These are phyloP conservation scores for Acacia melanoxylon DNA, from an alignment of 306 rosid species.

Conservation along the genomic window DNA sequence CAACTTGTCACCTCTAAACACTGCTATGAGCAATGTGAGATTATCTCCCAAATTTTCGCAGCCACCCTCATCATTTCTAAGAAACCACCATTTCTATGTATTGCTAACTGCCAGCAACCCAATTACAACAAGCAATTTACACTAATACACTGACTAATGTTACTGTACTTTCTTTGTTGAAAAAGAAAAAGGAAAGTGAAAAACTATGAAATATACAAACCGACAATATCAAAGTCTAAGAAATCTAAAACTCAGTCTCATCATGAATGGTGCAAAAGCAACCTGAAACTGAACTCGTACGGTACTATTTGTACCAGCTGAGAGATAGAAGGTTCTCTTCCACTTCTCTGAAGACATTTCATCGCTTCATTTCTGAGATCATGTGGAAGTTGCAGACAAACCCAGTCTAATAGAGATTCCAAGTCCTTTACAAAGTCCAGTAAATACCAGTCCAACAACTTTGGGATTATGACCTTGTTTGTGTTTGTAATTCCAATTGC, in stretches of 20 bases:
- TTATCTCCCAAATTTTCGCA: slow-evolving; percentile 1
- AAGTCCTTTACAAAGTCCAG: slow-evolving; percentile 93
- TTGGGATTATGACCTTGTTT: slow-evolving; percentile 72
- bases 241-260: background rate
- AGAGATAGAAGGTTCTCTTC: slow-evolving; percentile 54
- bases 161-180: slow-evolving; percentile 39
- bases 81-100: slow-evolving; percentile 27
- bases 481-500: slow-evolving; percentile 69
- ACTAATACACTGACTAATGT: slow-evolving; percentile 34
- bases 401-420: slow-evolving; percentile 85
- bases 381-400: slow-evolving; percentile 78
- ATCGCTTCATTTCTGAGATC: slow-evolving; percentile 65
- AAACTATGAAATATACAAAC: slow-evolving; percentile 46
- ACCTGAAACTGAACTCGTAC: slow-evolving; percentile 85
- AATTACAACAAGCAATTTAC: slow-evolving; percentile 12
- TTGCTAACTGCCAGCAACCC: slow-evolving; percentile 30
- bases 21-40: background rate
- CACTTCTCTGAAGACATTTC: slow-evolving; percentile 65
- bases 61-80: slow-evolving; percentile 11
- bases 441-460: slow-evolving; percentile 87
- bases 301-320: slow-evolving; percentile 73
- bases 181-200: background rate
- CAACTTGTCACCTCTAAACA: background rate
- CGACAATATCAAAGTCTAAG: slow-evolving; percentile 30
- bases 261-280: slow-evolving; percentile 58